Conservation (phyloP, 225 moss, liverwort and hornwort species). For the Straminergon stramineum region DNA sequence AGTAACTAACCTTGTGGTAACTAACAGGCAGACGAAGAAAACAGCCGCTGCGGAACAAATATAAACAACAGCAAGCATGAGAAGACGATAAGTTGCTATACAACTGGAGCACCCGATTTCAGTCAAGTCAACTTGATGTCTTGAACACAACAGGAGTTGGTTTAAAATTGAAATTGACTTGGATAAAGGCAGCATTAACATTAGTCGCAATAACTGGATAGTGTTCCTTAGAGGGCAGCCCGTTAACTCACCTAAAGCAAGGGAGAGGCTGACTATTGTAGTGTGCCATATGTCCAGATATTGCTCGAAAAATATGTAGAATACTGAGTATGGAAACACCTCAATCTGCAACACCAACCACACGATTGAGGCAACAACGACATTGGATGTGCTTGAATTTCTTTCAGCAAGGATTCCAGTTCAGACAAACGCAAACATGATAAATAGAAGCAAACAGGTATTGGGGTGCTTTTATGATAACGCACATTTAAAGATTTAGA, state of each 20-base stretch:
- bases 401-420: neutral
- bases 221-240: neutral
- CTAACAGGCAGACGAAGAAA: slow-evolving; percentile 50
- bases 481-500: slow-evolving; percentile 74
- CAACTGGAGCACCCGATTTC: neutral
- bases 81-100: neutral
- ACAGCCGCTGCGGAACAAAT: slow-evolving; percentile 37
- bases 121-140: neutral
- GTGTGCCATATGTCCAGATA: slow-evolving; percentile 74
- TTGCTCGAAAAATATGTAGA: slow-evolving; percentile 98
- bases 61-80: neutral
- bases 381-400: neutral
- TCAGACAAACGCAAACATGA: neutral
- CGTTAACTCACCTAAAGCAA: slow-evolving; percentile 56
- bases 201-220: neutral
- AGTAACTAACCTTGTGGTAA: slow-evolving; percentile 40
- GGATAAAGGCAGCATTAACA: neutral
- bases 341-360: slow-evolving; percentile 53
- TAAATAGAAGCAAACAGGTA: neutral
- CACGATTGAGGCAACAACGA: neutral
- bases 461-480: neutral
- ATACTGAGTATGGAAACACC: slow-evolving; percentile 87
- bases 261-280: slow-evolving; percentile 57
- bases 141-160: neutral
- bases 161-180: neutral